Evolutionary conservation across 1,139 yeast species (phyloP).

Genomic region (Debaryomyces fabryi): DNA sequence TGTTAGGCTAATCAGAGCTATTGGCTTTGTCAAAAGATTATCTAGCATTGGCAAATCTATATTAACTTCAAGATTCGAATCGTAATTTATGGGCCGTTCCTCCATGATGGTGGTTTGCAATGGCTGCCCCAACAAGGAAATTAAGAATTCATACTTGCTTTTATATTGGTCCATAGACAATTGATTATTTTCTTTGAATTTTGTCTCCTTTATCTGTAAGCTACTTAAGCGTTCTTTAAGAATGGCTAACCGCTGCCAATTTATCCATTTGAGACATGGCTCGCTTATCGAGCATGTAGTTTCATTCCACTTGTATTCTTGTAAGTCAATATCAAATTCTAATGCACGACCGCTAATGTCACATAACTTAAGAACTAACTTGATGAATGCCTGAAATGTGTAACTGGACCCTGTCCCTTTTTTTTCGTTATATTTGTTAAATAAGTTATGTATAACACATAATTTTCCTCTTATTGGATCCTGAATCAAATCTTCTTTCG

Average conservation of each 20-base stretch:
- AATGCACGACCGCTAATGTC: slow-evolving; percentile 26
- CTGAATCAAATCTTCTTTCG: slow-evolving; percentile 15
- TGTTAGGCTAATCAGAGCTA: slow-evolving; percentile 39
- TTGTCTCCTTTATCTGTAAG: slow-evolving; percentile 6
- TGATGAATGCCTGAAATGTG: slow-evolving; percentile 16
- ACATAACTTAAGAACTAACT: slow-evolving; percentile 25
- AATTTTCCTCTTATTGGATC: slow-evolving; percentile 25
- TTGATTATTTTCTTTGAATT: slow-evolving; percentile 5
- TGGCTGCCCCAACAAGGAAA: slow-evolving; percentile 22
- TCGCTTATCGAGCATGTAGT: neutral
- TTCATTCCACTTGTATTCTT: neutral
- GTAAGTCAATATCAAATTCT: slow-evolving; percentile 10
- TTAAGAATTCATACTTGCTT: slow-evolving; percentile 12
- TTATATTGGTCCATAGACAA: slow-evolving; percentile 6
- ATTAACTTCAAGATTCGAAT: slow-evolving; percentile 11
- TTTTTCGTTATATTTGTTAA: neutral
- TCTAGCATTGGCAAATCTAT: slow-evolving; percentile 16
- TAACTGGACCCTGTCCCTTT: slow-evolving; percentile 2
- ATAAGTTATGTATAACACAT: slow-evolving; percentile 19
- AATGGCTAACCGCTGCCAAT: slow-evolving; percentile 20
- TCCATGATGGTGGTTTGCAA: slow-evolving; percentile 16
- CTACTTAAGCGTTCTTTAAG: slow-evolving; percentile 20
- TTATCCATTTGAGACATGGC: slow-evolving; percentile 19
- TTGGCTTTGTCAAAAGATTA: slow-evolving; percentile 22
- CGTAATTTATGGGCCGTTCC: slow-evolving; percentile 17